Evolutionary conservation across 2,329 filamentous ascomycete species (phyloP).

Genomic region (Aspergillus awamori): DNA sequence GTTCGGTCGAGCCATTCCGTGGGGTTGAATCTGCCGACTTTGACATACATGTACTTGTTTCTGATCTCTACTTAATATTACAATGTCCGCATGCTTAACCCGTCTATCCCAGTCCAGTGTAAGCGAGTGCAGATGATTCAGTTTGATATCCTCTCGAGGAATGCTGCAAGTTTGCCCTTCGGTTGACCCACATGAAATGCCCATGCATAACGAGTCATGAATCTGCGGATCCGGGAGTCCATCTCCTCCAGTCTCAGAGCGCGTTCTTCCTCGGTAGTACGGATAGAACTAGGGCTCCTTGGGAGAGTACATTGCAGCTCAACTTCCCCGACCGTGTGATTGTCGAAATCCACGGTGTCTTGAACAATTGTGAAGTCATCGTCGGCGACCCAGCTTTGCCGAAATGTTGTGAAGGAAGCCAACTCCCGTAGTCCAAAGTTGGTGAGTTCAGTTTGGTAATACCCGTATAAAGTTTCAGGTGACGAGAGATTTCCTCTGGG

Average conservation of each 20-base stretch:
- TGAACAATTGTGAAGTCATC: background rate
- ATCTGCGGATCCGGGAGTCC: background rate
- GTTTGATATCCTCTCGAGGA: too few relatives aligned
- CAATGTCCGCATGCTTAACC: too few relatives aligned
- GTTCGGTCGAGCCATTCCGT: too few relatives aligned
- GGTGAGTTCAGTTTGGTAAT: background rate
- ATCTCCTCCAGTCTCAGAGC: background rate
- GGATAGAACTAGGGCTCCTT: background rate
- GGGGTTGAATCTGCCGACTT: too few relatives aligned
- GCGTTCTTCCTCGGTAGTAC: background rate
- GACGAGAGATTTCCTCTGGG: background rate
- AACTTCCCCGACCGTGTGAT: background rate
- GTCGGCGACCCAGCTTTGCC: background rate
- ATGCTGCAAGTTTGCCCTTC: constrained; percentile 9
- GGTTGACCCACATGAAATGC: background rate
- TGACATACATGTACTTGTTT: too few relatives aligned
- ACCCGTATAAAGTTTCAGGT: background rate
- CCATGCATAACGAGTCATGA: constrained; percentile 1
- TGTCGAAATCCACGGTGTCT: background rate
- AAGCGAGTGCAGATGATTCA: too few relatives aligned
- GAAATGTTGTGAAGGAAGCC: background rate
- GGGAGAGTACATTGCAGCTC: background rate
- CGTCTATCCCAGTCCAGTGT: too few relatives aligned
- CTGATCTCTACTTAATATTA: too few relatives aligned
- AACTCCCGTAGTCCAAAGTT: constrained; percentile 3